Evolutionary conservation across 176 grass and related monocot genomes (phyloP).

Genomic region (Triticum monococcum): DNA sequence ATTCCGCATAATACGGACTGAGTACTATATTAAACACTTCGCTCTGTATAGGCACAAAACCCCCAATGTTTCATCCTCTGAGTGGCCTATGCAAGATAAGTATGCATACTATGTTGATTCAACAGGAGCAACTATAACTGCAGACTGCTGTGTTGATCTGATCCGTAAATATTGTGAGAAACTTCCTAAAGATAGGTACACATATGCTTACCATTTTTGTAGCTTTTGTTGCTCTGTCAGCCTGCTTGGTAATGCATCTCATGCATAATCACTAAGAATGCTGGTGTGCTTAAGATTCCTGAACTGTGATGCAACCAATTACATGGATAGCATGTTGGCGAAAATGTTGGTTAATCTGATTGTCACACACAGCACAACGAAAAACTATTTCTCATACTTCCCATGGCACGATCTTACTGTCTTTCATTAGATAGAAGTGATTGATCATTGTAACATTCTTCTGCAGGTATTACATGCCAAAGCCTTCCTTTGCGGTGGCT

Average conservation of each 20-base stretch:
- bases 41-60: constrained; percentile 49
- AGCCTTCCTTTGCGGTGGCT: constrained; percentile 51
- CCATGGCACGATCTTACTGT: background rate
- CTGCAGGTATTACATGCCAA: constrained; percentile 70
- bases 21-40: constrained; percentile 62
- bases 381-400: background rate
- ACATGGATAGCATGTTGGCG: background rate
- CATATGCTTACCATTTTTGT: background rate
- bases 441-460: constrained; percentile 4
- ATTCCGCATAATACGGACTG: constrained; percentile 72
- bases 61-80: constrained; percentile 24
- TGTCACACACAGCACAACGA: background rate
- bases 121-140: constrained; percentile 78
- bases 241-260: constrained; percentile 7
- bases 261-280: background rate
- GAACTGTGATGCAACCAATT: background rate
- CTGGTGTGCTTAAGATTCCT: background rate
- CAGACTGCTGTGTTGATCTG: constrained; percentile 61
- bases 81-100: constrained; percentile 42
- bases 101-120: constrained; percentile 64
- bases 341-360: constrained; percentile 23
- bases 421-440: constrained; percentile 5
- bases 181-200: constrained; percentile 83
- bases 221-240: background rate
- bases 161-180: constrained; percentile 84